phyloP scores from a whole-genome alignment of 495 filamentous ascomycete genomes.

The Melanomma pulvis-pyrius region DNA sequence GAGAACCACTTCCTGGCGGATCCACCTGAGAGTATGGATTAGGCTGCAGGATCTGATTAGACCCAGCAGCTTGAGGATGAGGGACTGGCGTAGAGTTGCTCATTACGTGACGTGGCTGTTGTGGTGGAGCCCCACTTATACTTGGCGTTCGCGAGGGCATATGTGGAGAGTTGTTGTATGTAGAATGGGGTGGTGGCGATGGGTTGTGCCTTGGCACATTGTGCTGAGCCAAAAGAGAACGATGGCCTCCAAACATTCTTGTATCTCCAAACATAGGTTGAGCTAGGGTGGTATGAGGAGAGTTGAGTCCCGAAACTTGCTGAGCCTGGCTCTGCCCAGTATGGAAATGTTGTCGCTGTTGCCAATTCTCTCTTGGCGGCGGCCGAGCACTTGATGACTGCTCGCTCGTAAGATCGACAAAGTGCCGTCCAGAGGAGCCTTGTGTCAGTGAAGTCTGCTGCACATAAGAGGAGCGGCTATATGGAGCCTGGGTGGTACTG shows the following conservation, averaged over 20 bases:
- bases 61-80: constrained; percentile 3
- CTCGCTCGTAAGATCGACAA: constrained; percentile 32
- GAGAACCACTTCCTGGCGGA: constrained; percentile 17
- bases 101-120: constrained; percentile 15
- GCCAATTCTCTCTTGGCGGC: constrained; percentile 17
- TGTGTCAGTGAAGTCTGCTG: constrained; percentile 21
- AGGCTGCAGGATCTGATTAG: constrained; percentile 36
- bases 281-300: constrained; percentile 18
- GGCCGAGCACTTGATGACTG: not conserved
- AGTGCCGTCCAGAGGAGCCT: not conserved
- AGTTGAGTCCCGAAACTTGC: constrained; percentile 5
- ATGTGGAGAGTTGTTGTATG: constrained; percentile 28
- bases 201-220: constrained; percentile 25
- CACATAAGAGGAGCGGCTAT: constrained; percentile 11
- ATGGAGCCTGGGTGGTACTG: constrained; percentile 11
- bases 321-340: constrained; percentile 23
- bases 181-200: constrained; percentile 26
- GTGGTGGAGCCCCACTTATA: constrained; percentile 11
- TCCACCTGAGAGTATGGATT: constrained; percentile 40
- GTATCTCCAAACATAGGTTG: constrained; percentile 16
- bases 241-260: constrained; percentile 22
- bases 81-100: constrained; percentile 2
- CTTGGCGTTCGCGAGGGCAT: constrained; percentile 31
- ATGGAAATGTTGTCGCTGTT: constrained; percentile 22
- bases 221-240: constrained; percentile 28